Base-by-base conservation (phyloP, 352 stramenopile genomes). In the Pythium periplocum region DNA sequence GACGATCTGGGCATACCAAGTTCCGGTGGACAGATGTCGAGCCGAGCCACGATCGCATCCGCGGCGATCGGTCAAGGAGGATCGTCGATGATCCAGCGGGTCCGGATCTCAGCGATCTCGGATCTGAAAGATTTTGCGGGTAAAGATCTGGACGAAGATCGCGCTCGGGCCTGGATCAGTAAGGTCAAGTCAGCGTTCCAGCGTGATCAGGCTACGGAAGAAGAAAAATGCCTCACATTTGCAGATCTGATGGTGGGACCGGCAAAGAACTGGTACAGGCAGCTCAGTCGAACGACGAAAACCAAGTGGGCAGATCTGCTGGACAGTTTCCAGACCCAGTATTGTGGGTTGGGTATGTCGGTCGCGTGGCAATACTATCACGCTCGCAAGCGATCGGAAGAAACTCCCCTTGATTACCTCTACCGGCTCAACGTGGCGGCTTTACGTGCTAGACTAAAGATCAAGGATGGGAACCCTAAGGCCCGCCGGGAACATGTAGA, bases 361-460 rank as follows among this genome's bases (percentile, higher is more conserved):
- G 48, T 49, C 1, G 49, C 55, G 11, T 49, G 34, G 0, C 30
- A 36, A 0, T 66, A 66, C 59, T 58, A 48, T 45, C 12, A 53
- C 9, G 33, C 33, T 42, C 4, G 33, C 1, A 52, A 53, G 9
- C 45, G 53, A 33, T 9, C 32, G 42, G 58, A 61, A 42, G 59
- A 66, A 17, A 38, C 56, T 8, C 36, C 53, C 36, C 3, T 66
- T 12, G 53, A 61, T 37, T 66, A 66, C 44, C 26, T 66, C 9
- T 66, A 66, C 30, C 53, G 59, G 1, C 39, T 66, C 2, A 66
- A 62, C 34, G 43, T 66, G 1, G 33, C 11, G 2, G 48, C 47
- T 33, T 53, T 53, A 11, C 41, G 45, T 2, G 38, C 46, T 3
- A 39, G 34, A n/a, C n/a, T n/a, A n/a, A n/a, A n/a, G 11, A 45